Evolutionary conservation across 179 eudicot species (phyloP), one percentile per base, ranked within the genome.

Genomic region (Pouteria campechiana): DNA sequence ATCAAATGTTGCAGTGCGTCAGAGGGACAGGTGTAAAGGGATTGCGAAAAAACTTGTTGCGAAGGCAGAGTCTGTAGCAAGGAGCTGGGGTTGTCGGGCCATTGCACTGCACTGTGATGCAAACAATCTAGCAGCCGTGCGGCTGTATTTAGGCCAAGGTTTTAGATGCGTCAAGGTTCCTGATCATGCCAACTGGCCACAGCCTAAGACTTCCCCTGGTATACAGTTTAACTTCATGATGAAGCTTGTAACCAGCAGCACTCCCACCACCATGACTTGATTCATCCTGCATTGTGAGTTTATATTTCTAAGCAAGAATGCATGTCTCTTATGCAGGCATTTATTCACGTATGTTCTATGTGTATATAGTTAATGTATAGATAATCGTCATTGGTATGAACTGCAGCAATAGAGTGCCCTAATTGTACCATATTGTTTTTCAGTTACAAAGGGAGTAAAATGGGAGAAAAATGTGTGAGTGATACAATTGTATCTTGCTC

Each of bases 1-100:
- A 50, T 89, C 97, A 42, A 89, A 89, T 27, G 97, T 89, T 30
- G 97, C 97, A 20, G 95, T 89, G 17, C 65, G 97, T 43, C 89
- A 85, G 43, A 79, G 61, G 46, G 85, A 52, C 44, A 73, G 97
- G 35, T 52, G 86, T 29, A 81, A 76, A 45, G 97, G 97, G 37
- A 68, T 89, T 50, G 97, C 79, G 15, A 89, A 81, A 69, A 67
- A 42, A 65, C 94, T 89, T 1, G 39, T 89, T 17, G 70, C 72
- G 2, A 76, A 74, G 54, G 97, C 97, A 2, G 95, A 81, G 64
- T 61, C 83, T 34, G 84, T 71, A 72, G 97, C 97, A 31, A 58
- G 64, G 55, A 74, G 52, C 33, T 89, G 97, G 97, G 86, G 89
- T 5, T 89, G 97, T 46, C 71, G 77, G 3, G 75, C 97, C 25